Evolutionary conservation across 2,329 filamentous ascomycete genomes (phyloP), one percentile per base, ranked within the genome.

Genomic region (Phialophora macrospora): DNA sequence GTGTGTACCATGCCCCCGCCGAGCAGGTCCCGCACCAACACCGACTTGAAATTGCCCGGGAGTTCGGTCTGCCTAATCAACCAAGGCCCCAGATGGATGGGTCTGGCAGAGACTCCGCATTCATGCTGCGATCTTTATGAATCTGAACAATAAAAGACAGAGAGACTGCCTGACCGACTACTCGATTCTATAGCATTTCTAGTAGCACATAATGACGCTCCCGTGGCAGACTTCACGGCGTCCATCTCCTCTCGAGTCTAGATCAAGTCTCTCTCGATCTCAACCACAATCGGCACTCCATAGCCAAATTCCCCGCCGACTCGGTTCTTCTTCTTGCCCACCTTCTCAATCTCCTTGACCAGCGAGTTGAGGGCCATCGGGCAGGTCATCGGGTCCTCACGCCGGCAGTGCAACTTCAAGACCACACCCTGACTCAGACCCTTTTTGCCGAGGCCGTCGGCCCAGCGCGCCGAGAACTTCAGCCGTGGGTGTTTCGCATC

Each of bases 311-410:
- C 69, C 8, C 75, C 75, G 20, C 75, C 75, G 49, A 77, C 73
- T 68, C 75, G 75, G 55, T 77, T 72, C 71, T 78, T 78, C 62
- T 74, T 76, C 65, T 77, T 78, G 1, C 76, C 76, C 4, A 77
- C 71, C 64, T 75, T 75, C 62, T 76, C 69, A n/a, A 77, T 65
- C 51, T 73, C 74, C 30, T 74, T 69, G 9, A 77, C 52, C 51
- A 73, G 68, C 28, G 72, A 73, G 46, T 74, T 73, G n/a, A 77
- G 32, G 52, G 73, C 72, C 22, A 71, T 60, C 24, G 64, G 64
- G 12, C 55, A 30, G 5, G 63, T 69, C 65, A 71, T 61, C 8
- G 63, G 30, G 20, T 68, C 70, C 9, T 55, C 64, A 3, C 55
- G 59, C 2, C 61, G 22, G n/a, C 67, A 62, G 12, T 62, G 49